These are phyloP conservation scores for Penicillium paxilli DNA, from an alignment of 495 filamentous ascomycete genomes.

Conservation along the genomic window DNA sequence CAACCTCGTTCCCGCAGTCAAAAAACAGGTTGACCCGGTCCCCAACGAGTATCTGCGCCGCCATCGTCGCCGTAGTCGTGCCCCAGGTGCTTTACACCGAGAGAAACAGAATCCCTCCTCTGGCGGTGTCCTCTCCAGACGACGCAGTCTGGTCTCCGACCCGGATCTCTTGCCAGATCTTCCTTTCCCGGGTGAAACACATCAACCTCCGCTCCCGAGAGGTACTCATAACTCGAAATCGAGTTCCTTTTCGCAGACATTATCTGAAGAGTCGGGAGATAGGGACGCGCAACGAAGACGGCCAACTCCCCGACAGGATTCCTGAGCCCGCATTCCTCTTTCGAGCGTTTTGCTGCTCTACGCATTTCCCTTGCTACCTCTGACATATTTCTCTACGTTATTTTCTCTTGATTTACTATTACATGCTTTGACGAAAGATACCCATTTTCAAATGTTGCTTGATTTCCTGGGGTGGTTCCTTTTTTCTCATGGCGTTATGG, in stretches of 20 bases:
- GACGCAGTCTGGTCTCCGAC: slow-evolving; percentile 35
- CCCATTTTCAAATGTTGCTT: neutral
- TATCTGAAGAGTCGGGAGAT: neutral
- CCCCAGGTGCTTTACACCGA: slow-evolving; percentile 18
- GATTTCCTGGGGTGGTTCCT: neutral
- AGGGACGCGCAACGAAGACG: neutral
- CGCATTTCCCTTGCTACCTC: neutral
- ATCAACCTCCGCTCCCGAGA: neutral
- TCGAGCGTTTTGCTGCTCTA: neutral
- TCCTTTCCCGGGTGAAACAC: slow-evolving; percentile 20
- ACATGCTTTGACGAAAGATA: neutral
- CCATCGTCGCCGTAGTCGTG: slow-evolving; percentile 23
- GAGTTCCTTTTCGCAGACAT: neutral
- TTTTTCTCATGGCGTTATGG: neutral
- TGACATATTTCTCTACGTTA: neutral
- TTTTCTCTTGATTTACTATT: neutral
- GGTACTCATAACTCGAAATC: slow-evolving; percentile 1
- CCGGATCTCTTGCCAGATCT: slow-evolving; percentile 33
- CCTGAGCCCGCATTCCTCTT: neutral
- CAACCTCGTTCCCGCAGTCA: slow-evolving; percentile 54
- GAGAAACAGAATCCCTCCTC: slow-evolving; percentile 37
- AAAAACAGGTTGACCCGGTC: slow-evolving; percentile 61
- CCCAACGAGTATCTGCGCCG: slow-evolving; percentile 47
- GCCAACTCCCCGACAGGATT: neutral
- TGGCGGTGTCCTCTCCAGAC: slow-evolving; percentile 41